Evolutionary conservation across 2,329 filamentous ascomycete genomes (phyloP).

Genomic region (Talaromyces sp.): DNA sequence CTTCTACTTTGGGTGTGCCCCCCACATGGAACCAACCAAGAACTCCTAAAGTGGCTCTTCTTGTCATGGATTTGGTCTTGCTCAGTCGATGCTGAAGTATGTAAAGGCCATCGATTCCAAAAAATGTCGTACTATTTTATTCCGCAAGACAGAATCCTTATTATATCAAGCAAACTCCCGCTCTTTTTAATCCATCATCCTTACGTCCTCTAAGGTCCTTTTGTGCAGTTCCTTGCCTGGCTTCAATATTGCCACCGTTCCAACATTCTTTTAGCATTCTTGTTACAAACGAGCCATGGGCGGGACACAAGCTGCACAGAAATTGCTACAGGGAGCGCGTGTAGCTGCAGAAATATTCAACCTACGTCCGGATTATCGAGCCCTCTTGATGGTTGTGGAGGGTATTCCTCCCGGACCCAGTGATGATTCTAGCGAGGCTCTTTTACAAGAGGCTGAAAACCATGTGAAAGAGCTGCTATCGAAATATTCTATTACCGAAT

Average conservation of each 20-base stretch:
- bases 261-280: neutral
- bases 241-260: neutral
- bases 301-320: neutral
- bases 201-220: neutral
- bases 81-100: too few relatives aligned
- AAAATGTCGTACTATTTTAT: too few relatives aligned
- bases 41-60: too few relatives aligned
- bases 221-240: neutral
- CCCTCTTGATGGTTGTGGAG: slow-evolving; percentile 28
- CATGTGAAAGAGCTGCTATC: neutral
- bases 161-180: too few relatives aligned
- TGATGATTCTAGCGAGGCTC: slow-evolving; percentile 23
- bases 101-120: too few relatives aligned
- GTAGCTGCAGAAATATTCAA: slow-evolving; percentile 23
- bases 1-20: too few relatives aligned
- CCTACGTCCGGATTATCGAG: slow-evolving; percentile 34
- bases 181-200: neutral
- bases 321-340: neutral
- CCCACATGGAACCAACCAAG: too few relatives aligned
- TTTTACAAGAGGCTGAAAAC: slow-evolving; percentile 15
- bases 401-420: slow-evolving; percentile 27
- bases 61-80: too few relatives aligned
- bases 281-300: neutral
- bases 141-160: too few relatives aligned
- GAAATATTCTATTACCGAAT: slow-evolving; percentile 22